phyloP scores from a whole-genome alignment of 2,329 filamentous ascomycete genomes.

The Venturia oleaginea region DNA sequence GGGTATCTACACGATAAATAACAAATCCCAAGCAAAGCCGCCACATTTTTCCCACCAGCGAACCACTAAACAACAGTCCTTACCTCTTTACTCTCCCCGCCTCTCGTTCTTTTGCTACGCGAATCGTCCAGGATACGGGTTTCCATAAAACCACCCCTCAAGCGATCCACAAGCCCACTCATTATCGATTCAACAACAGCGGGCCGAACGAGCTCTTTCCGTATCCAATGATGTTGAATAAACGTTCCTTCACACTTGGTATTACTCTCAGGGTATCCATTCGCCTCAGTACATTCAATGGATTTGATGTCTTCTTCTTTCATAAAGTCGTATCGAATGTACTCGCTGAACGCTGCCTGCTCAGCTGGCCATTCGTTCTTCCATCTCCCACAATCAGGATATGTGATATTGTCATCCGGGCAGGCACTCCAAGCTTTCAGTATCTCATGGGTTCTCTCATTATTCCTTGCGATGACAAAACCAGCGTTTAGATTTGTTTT shows the following conservation, averaged over 20 bases:
- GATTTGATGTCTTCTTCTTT: slow-evolving; percentile 14
- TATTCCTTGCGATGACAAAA: slow-evolving; percentile 30
- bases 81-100: neutral
- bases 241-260: slow-evolving; percentile 16
- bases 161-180: slow-evolving; percentile 12
- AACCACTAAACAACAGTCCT: neutral
- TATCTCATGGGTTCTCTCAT: slow-evolving; percentile 20
- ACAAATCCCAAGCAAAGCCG: too few relatives aligned
- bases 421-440: slow-evolving; percentile 25
- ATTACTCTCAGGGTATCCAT: slow-evolving; percentile 24
- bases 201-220: slow-evolving; percentile 12
- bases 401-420: slow-evolving; percentile 18
- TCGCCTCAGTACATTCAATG: slow-evolving; percentile 27
- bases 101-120: neutral
- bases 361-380: slow-evolving; percentile 24
- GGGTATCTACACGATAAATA: neutral
- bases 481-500: slow-evolving; percentile 31
- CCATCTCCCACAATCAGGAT: slow-evolving; percentile 20
- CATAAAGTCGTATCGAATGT: slow-evolving; percentile 25
- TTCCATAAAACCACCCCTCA: slow-evolving; percentile 3
- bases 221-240: slow-evolving; percentile 16
- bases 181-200: slow-evolving; percentile 13
- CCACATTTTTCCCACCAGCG: neutral
- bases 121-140: neutral
- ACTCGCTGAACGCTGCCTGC: slow-evolving; percentile 27